Percentiles rank a stretch among this genome's conserved stretches.
Conservation (phyloP, 192 early-diverging fungal genomes). For the Podila epigama region DNA sequence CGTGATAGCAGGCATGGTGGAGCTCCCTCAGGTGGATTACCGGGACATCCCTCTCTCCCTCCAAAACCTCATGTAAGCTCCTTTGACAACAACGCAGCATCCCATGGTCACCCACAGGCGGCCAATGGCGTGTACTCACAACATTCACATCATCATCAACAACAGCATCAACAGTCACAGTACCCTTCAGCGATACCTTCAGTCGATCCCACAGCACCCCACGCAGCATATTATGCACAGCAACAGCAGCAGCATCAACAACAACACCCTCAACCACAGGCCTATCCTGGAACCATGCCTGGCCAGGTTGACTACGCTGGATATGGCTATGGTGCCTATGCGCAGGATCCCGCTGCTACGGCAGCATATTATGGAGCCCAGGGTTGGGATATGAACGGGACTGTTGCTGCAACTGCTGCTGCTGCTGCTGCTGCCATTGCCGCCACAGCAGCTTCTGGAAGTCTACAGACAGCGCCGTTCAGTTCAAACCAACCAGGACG, state of each 20-base stretch:
- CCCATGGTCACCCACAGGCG: conserved; percentile 13
- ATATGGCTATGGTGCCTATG: conserved; percentile 46
- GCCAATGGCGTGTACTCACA: conserved; percentile 27
- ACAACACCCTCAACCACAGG: no score
- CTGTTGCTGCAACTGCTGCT: conserved; percentile 9
- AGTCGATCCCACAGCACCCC: conserved; percentile 13
- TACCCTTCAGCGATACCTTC: conserved; percentile 10
- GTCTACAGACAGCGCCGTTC: conserved; percentile 46
- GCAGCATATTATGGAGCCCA: conserved; percentile 22
- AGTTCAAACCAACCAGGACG: conserved; percentile 51
- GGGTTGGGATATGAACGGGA: conserved; percentile 37
- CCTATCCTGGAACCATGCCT: conserved; percentile 1
- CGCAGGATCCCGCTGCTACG: conserved; percentile 22
- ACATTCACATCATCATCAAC: conserved; percentile 27
- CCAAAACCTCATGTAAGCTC: conserved; percentile 39
- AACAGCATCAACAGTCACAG: conserved; percentile 40
- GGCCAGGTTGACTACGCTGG: conserved; percentile 40
- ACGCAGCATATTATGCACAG: conserved; percentile 30
- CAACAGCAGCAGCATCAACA: no score
- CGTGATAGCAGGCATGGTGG: conserved; percentile 43
- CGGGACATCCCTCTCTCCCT: conserved; percentile 42
- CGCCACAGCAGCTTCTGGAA: conserved; percentile 14
- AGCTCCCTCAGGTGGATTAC: conserved; percentile 27
- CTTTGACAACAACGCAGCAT: conserved; percentile 44
- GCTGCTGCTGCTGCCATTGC: conserved; percentile 11